phyloP scores from a whole-genome alignment of 495 filamentous ascomycete species.

The Podospora pseudocomata region DNA sequence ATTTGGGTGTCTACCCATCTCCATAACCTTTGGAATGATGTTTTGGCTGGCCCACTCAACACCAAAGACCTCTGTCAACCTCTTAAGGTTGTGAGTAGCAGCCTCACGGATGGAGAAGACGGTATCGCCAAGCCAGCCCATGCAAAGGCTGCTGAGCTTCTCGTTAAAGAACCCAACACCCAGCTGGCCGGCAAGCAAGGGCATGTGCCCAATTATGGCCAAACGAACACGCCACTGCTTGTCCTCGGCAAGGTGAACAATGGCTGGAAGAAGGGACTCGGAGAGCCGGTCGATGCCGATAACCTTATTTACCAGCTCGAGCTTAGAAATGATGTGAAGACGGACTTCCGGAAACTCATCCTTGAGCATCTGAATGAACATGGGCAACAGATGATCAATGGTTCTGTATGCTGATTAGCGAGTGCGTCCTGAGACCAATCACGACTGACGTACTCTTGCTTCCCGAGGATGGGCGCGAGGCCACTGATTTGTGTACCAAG shows the following conservation, averaged over 20 bases:
- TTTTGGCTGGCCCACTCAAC: conserved; percentile 97
- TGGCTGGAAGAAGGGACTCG: conserved; percentile 94
- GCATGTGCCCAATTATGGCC: conserved; percentile 99
- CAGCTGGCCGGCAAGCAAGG: conserved; percentile 88
- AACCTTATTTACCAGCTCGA: conserved; percentile 96
- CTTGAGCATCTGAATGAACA: conserved; percentile 99
- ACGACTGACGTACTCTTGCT: conserved; percentile 74
- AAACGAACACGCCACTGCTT: conserved; percentile 99
- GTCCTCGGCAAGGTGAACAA: conserved; percentile 95
- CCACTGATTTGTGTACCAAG: conserved; percentile 96
- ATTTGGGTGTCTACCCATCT: conserved; percentile 95
- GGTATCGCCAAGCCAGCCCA: conserved; percentile 98
- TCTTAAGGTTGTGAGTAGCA: conserved; percentile 93
- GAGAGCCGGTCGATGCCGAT: conserved; percentile 97
- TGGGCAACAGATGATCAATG: conserved; percentile 91
- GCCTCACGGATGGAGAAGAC: conserved; percentile 98
- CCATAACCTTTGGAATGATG: conserved; percentile 97
- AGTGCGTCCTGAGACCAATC: conserved; percentile 17
- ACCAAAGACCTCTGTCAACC: conserved; percentile 96
- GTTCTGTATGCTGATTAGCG: conserved; percentile 52
- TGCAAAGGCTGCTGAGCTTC: conserved; percentile 90
- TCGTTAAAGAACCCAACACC: conserved; percentile 98
- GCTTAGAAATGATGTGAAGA: conserved; percentile 96
- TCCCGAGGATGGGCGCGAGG: conserved; percentile 92
- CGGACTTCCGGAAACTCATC: conserved; percentile 98